These are phyloP conservation scores for Dictyophora rubrovolvata DNA, from an alignment of 768 basidiomycete species.

Conservation along the genomic window DNA sequence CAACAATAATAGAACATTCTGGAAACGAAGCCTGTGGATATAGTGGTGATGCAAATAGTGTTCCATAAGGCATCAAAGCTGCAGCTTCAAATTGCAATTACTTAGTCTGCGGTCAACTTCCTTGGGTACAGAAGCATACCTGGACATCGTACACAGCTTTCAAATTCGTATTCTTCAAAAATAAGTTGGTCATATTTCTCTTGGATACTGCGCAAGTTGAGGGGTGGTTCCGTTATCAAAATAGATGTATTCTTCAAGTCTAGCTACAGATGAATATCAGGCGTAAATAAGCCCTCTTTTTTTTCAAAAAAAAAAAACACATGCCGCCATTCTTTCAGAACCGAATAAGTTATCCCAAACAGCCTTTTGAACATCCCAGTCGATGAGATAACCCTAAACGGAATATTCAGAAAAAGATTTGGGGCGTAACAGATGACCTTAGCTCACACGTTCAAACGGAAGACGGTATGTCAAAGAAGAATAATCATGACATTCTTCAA, in stretches of 20 bases:
- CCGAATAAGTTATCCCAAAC: conserved; percentile 91
- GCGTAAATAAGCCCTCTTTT: background rate
- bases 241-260: conserved; percentile 65
- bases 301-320: conserved; percentile 10
- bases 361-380: conserved; percentile 93
- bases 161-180: conserved; percentile 94
- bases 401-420: conserved; percentile 18
- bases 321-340: conserved; percentile 54
- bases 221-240: conserved; percentile 87
- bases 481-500: conserved; percentile 66
- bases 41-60: conserved; percentile 43
- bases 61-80: conserved; percentile 64
- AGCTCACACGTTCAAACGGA: conserved; percentile 75
- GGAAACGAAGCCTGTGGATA: conserved; percentile 35
- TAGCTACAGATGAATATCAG: conserved; percentile 36
- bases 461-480: conserved; percentile 74
- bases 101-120: background rate
- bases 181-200: conserved; percentile 91
- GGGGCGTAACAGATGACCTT: background rate
- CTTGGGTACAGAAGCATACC: conserved; percentile 38
- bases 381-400: conserved; percentile 74
- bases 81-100: conserved; percentile 44
- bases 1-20: conserved; percentile 75
- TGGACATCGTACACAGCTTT: conserved; percentile 68
- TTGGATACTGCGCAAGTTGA: conserved; percentile 87